Percentiles rank a stretch among this genome's conserved stretches.
Conservation (phyloP, 305 asterid species). For the Andrographis paniculata region DNA sequence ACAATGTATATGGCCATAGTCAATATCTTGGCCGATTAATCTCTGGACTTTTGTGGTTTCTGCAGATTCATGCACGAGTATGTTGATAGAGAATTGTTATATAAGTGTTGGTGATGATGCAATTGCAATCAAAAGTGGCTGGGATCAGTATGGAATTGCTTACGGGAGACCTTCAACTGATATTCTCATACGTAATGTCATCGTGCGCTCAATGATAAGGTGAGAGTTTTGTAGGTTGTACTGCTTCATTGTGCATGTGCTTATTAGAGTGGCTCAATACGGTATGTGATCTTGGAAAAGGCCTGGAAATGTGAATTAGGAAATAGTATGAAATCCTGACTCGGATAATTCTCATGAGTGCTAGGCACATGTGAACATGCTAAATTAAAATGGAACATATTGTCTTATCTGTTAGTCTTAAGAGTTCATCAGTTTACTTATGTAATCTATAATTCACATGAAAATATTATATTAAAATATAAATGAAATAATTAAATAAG, state of each 20-base stretch:
- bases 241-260: conserved; percentile 12
- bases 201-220: conserved; percentile 85
- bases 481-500: no score
- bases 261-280: conserved; percentile 6
- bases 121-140: conserved; percentile 92
- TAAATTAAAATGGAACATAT: no score
- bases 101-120: conserved; percentile 92
- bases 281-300: no score
- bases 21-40: conserved; percentile 7
- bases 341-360: no score
- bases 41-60: conserved; percentile 15
- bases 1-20: conserved; percentile 4
- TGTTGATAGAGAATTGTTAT: conserved; percentile 80
- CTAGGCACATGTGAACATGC: no score
- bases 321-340: no score
- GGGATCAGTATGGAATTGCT: conserved; percentile 99
- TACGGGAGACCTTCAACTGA: conserved; percentile 70
- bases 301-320: no score
- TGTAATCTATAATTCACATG: no score
- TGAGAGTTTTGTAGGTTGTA: conserved; percentile 20
- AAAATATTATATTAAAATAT: no score
- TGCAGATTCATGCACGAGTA: conserved; percentile 75
- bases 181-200: conserved; percentile 68
- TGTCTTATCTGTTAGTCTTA: no score
- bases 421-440: no score